Percentiles rank a stretch among this genome's conserved stretches.
Conservation (phyloP, 257 asterid species). For the Capsicum pubescens region DNA sequence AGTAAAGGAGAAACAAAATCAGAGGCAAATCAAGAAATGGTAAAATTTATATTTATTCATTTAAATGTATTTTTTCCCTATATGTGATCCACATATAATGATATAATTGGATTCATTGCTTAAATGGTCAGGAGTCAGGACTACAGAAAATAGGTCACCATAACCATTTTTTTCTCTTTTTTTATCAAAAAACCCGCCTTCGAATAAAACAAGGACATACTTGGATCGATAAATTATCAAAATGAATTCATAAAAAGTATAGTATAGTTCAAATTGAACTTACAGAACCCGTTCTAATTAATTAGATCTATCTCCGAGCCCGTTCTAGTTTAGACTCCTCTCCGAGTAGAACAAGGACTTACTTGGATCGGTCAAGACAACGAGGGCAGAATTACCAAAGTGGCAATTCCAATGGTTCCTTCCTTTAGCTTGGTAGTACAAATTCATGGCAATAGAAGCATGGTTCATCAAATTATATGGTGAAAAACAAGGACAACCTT, state of each 20-base stretch:
- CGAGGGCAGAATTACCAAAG: constrained; percentile 53
- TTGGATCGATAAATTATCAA: too few relatives aligned
- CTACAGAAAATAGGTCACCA: too few relatives aligned
- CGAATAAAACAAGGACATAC: too few relatives aligned
- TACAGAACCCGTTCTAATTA: not conserved
- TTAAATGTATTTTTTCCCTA: too few relatives aligned
- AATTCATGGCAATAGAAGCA: constrained; percentile 72
- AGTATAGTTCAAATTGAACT: not conserved
- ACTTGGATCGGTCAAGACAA: constrained; percentile 61
- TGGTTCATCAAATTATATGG: constrained; percentile 55
- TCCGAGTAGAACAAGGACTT: constrained; percentile 19
- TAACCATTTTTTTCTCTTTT: too few relatives aligned
- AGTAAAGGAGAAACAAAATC: not conserved
- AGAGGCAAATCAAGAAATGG: too few relatives aligned
- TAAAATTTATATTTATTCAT: too few relatives aligned
- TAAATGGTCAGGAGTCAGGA: too few relatives aligned
- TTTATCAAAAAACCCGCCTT: too few relatives aligned
- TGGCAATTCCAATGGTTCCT: constrained; percentile 53
- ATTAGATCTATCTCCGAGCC: not conserved
- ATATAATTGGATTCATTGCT: too few relatives aligned
- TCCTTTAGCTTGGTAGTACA: constrained; percentile 51
- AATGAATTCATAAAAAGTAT: not conserved
- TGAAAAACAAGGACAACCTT: constrained; percentile 50
- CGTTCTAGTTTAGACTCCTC: not conserved
- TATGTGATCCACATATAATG: not conserved